These are phyloP conservation scores for Adenanthera pavonina DNA, from an alignment of 306 rosid genomes.

Conservation along the genomic window DNA sequence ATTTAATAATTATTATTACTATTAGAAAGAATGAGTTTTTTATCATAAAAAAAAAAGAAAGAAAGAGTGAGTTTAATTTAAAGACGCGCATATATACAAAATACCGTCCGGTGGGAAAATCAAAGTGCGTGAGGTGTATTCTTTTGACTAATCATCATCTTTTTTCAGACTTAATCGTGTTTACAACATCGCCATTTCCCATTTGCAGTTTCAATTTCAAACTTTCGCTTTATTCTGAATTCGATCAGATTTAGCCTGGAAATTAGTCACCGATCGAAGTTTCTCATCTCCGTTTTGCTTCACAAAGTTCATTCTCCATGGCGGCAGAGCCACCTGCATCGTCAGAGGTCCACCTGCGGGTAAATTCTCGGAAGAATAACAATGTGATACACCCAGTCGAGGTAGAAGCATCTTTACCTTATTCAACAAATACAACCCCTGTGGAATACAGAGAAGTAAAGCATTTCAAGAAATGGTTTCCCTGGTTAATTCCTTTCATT, in stretches of 20 bases:
- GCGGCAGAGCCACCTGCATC: slow-evolving; percentile 45
- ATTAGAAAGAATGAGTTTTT: too few relatives aligned
- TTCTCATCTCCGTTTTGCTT: neutral
- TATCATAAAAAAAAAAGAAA: too few relatives aligned
- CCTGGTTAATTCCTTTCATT: slow-evolving; percentile 77
- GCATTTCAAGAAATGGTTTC: slow-evolving; percentile 71
- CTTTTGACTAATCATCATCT: slow-evolving; percentile 19
- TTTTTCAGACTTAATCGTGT: neutral
- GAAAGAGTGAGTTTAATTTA: neutral
- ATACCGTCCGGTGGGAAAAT: neutral
- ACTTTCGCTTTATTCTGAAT: neutral
- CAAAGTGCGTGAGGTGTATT: slow-evolving; percentile 16
- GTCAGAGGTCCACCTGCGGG: slow-evolving; percentile 51
- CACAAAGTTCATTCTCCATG: slow-evolving; percentile 37
- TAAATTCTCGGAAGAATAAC: slow-evolving; percentile 49
- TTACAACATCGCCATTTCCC: neutral
- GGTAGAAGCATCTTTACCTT: slow-evolving; percentile 39
- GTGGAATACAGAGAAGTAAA: slow-evolving; percentile 50
- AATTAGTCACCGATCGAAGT: neutral
- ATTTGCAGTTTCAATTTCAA: neutral
- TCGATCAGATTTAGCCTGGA: neutral
- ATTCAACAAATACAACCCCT: slow-evolving; percentile 41
- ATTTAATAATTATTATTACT: neutral
- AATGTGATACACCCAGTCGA: slow-evolving; percentile 64
- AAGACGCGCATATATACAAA: neutral